Evolutionary conservation across 768 basidiomycete genomes (phyloP).

Genomic region (Hygrophorus pudorinus): DNA sequence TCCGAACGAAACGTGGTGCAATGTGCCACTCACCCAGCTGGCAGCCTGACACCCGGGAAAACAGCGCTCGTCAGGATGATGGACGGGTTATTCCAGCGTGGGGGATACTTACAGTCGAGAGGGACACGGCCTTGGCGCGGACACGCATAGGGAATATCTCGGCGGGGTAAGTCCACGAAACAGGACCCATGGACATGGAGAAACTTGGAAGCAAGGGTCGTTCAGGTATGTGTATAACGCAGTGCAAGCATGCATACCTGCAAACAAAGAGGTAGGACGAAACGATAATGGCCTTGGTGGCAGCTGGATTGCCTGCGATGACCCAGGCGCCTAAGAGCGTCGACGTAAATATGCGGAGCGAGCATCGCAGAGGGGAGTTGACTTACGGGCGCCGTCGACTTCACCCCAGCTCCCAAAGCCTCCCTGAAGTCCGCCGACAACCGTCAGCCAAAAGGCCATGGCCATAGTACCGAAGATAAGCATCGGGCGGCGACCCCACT

Average conservation of each 20-base stretch:
- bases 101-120: constrained; percentile 32
- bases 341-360: neutral
- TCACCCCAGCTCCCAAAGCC: constrained; percentile 54
- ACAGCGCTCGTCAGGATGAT: too few species aligned
- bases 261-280: constrained; percentile 73
- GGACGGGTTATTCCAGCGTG: constrained; percentile 1
- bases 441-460: constrained; percentile 72
- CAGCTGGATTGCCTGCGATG: constrained; percentile 40
- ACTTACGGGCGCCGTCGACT: constrained; percentile 26
- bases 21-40: too few species aligned
- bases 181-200: constrained; percentile 69
- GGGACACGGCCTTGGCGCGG: constrained; percentile 45
- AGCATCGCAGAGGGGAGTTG: neutral
- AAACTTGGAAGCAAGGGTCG: constrained; percentile 26
- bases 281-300: constrained; percentile 65
- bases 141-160: constrained; percentile 40
- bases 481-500: constrained; percentile 74
- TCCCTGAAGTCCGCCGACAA: constrained; percentile 70
- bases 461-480: constrained; percentile 51
- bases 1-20: too few species aligned
- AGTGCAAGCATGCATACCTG: constrained; percentile 19
- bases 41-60: too few species aligned
- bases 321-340: constrained; percentile 31
- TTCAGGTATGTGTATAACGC: neutral
- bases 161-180: constrained; percentile 66